phyloP scores from a whole-genome alignment of 805 yeast genomes.

The Kregervanrija delftensis region DNA sequence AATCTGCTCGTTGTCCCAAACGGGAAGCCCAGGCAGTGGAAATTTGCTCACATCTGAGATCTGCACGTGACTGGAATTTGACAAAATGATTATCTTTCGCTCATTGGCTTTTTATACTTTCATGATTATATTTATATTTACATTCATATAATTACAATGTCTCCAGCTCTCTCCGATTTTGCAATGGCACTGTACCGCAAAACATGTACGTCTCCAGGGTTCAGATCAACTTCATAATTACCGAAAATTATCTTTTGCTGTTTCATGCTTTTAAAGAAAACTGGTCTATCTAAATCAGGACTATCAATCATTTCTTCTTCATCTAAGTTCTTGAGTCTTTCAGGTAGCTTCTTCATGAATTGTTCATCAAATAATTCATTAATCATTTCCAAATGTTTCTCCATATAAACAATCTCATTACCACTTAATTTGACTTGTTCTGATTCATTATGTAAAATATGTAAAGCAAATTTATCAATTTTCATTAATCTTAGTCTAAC shows the following conservation, averaged over 20 bases:
- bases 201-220: slow-evolving; percentile 64
- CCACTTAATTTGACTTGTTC: slow-evolving; percentile 40
- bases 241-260: slow-evolving; percentile 36
- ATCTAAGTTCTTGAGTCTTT: slow-evolving; percentile 62
- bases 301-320: slow-evolving; percentile 75
- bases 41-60: too few relatives aligned
- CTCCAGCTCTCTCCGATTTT: slow-evolving; percentile 33
- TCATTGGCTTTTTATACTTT: too few relatives aligned
- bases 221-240: slow-evolving; percentile 51
- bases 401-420: slow-evolving; percentile 62
- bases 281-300: slow-evolving; percentile 74
- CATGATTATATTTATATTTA: not conserved
- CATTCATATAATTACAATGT: slow-evolving; percentile 34
- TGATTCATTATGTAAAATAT: slow-evolving; percentile 41
- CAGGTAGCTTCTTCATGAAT: slow-evolving; percentile 51
- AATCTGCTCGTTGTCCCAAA: slow-evolving; percentile 6
- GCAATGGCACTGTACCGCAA: slow-evolving; percentile 55
- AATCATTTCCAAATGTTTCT: slow-evolving; percentile 57
- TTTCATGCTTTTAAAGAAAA: slow-evolving; percentile 54
- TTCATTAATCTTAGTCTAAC: slow-evolving; percentile 70
- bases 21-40: not conserved
- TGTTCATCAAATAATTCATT: slow-evolving; percentile 59
- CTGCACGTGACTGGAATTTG: too few relatives aligned
- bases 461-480: slow-evolving; percentile 63
- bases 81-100: too few relatives aligned